These are phyloP conservation scores for Cyberlindnera euphorbiiphila DNA, from an alignment of 805 yeast species.

Conservation along the genomic window DNA sequence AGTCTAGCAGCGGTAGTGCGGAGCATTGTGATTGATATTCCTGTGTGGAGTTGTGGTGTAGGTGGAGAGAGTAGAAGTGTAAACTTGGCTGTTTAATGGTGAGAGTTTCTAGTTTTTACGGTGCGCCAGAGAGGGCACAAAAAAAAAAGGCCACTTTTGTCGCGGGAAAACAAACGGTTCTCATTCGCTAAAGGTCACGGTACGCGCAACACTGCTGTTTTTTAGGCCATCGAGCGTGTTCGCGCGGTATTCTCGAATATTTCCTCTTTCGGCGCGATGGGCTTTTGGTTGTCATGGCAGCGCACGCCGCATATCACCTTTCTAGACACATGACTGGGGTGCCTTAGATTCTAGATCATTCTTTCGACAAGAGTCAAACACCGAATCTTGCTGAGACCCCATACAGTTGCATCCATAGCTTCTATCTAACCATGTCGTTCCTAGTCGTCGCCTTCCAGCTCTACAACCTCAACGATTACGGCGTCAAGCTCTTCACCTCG, in stretches of 20 bases:
- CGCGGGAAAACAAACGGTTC: constrained; percentile 18
- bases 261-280: constrained; percentile 1
- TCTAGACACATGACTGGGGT: no score
- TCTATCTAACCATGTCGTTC: constrained; percentile 17
- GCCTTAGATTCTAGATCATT: no score
- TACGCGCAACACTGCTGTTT: constrained; percentile 14
- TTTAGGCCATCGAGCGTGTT: constrained; percentile 5
- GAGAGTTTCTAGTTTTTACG: constrained; percentile 1
- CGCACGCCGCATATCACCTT: no score
- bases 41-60: background rate
- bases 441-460: constrained; percentile 23
- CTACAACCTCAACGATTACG: constrained; percentile 26
- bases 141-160: constrained; percentile 20
- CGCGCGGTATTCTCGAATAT: constrained; percentile 9
- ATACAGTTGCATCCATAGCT: no score
- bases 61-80: background rate
- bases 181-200: constrained; percentile 29
- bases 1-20: constrained; percentile 25
- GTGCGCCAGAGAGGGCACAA: constrained; percentile 2
- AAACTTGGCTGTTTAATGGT: no score
- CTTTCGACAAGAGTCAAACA: no score
- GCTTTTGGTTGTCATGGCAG: no score
- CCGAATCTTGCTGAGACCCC: no score
- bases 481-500: constrained; percentile 20
- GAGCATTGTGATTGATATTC: constrained; percentile 20